Conservation (phyloP, 2,329 filamentous ascomycete genomes). For the Arthrobotrys conoides region DNA sequence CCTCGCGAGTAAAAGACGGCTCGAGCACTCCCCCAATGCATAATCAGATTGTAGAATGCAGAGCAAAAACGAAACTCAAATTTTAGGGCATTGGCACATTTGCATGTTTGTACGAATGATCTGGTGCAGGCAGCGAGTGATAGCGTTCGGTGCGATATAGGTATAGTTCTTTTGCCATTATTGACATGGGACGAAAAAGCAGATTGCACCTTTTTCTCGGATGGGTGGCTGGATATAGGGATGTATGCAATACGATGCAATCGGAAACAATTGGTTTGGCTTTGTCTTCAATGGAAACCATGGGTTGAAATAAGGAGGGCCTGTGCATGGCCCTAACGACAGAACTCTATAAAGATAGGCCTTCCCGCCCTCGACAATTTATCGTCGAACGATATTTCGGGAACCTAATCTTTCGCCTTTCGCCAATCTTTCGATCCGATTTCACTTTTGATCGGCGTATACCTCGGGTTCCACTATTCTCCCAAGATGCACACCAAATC, state of each 20-base stretch:
- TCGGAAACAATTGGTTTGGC: not conserved
- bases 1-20: conserved; percentile 28
- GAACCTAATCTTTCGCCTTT: conserved; percentile 19
- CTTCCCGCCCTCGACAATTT: conserved; percentile 8
- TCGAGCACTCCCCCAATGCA: conserved; percentile 12
- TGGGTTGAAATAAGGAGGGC: conserved; percentile 2
- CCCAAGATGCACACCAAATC: conserved; percentile 31
- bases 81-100: conserved; percentile 34
- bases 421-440: conserved; percentile 29
- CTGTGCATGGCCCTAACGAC: not conserved
- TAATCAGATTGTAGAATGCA: conserved; percentile 6
- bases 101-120: conserved; percentile 21
- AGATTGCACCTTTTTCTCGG: conserved; percentile 19
- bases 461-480: conserved; percentile 19
- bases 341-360: conserved; percentile 25
- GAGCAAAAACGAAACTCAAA: conserved; percentile 48
- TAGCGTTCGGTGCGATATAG: conserved; percentile 2
- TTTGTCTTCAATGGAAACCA: conserved; percentile 5
- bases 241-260: conserved; percentile 7
- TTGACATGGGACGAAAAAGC: conserved; percentile 47
- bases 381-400: not conserved
- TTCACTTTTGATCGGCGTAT: conserved; percentile 32
- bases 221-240: conserved; percentile 21
- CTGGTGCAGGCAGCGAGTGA: conserved; percentile 28
- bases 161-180: conserved; percentile 59